Percentiles rank a stretch among this genome's conserved stretches.
Evolutionary conservation across 129 eudicot species (phyloP).

Genomic region (Calendula officinalis): DNA sequence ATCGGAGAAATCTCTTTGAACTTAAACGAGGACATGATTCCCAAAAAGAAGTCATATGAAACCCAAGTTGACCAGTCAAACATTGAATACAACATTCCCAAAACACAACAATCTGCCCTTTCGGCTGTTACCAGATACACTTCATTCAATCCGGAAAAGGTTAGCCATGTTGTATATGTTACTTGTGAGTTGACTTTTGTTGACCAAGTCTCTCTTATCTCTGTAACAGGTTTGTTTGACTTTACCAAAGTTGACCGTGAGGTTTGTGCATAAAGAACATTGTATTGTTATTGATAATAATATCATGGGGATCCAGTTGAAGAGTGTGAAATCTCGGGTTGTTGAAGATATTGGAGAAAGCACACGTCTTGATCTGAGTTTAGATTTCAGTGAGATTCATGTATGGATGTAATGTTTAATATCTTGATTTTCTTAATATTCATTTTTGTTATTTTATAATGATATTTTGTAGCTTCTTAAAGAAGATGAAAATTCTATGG

Average conservation of each 20-base stretch:
- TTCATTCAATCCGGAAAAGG: slow-evolving; percentile 88
- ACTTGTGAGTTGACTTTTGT: slow-evolving; percentile 6
- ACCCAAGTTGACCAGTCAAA: slow-evolving; percentile 36
- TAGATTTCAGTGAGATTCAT: slow-evolving; percentile 97
- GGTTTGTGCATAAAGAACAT: slow-evolving; percentile 64
- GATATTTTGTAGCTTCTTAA: slow-evolving; percentile 65
- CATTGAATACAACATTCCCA: slow-evolving; percentile 37
- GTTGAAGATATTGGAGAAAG: slow-evolving; percentile 95
- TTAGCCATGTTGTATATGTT: slow-evolving; percentile 27
- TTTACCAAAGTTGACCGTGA: slow-evolving; percentile 79
- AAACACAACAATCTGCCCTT: slow-evolving; percentile 38
- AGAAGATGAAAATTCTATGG: slow-evolving; percentile 66
- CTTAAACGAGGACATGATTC: slow-evolving; percentile 65
- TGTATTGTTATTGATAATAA: slow-evolving; percentile 67
- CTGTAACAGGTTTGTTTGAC: slow-evolving; percentile 53
- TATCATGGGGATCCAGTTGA: slow-evolving; percentile 90
- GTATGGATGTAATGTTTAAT: slow-evolving; percentile 41
- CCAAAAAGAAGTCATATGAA: slow-evolving; percentile 40
- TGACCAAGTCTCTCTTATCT: slow-evolving; percentile 18
- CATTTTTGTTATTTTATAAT: slow-evolving; percentile 7
- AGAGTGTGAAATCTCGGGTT: slow-evolving; percentile 63
- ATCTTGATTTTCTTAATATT: slow-evolving; percentile 3
- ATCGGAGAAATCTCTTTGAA: slow-evolving; percentile 65
- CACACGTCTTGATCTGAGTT: slow-evolving; percentile 76
- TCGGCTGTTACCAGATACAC: slow-evolving; percentile 48